Evolutionary conservation across 1,284 basidiomycete genomes (phyloP), one percentile per base, ranked within the genome.

Genomic region (Cystobasidiaceae sp.): DNA sequence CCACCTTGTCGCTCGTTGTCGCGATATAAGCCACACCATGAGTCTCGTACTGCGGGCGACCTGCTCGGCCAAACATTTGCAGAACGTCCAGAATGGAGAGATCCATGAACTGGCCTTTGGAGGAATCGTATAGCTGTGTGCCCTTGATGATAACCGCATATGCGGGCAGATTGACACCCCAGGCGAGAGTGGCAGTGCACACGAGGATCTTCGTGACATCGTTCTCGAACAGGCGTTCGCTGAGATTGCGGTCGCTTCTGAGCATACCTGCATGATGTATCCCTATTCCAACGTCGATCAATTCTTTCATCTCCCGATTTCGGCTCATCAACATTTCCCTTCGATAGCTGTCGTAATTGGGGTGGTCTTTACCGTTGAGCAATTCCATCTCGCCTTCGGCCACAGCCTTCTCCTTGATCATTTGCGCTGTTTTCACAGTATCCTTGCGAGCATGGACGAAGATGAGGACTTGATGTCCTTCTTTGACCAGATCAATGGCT

Each of bases 201-300:
- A 92, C 97, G 9, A 99, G 81, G 51, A 97, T 92, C 82, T 96
- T 97, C 74, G 98, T 93, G 11, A 85, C 87, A 71, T 86, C 85
- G 11, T 88, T 86, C 73, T 90, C 89, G 71, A 99, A 98, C 85
- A 97, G 86, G 72, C 85, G 82, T 78, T 99, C 96, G 85, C 91
- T 94, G 81, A 98, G 84, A 74, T 92, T 97, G 68, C 96, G 82
- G 75, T 99, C 96, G 2, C 86, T 85, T 46, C 96, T 83, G 65
- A 99, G 79, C 96, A 99, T 99, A 25, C 96, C 96, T 32, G 96
- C 96, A 77, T 99, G 94, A 77, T 99, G 97, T 50, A 99, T 98
- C 6, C 72, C 96, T 75, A 99, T 94, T 5, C 96, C 96, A 67
- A 81, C 78, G 68, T 94, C 89, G 72, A 96, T 96, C 15, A 99